Base-by-base conservation (phyloP, 139 green algal species). In the Chlorella sp. region DNA sequence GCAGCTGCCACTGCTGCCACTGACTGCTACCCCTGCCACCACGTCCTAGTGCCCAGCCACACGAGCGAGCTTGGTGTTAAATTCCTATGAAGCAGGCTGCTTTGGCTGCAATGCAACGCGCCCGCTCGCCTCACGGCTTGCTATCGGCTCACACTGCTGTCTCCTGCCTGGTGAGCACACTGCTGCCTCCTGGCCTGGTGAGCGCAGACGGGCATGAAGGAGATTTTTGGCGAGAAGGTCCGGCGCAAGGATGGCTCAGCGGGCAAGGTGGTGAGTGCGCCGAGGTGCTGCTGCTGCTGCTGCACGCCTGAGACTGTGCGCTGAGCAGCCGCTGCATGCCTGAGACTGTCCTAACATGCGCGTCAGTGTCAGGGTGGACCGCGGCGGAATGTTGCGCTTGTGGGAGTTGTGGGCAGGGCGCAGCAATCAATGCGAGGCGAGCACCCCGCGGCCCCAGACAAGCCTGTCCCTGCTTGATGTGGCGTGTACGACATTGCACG, bases 171-270 rank as follows among this genome's bases (percentile, higher is more conserved):
- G n/a, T n/a, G 24, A 6, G 24, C 6, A 29, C 20, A 23, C 60
- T 31, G 63, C 6, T 14, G 63, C 5, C 6, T n/a, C 10, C 63
- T 6, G 5, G 14, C 5, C 4, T 24, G 14, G 29, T 29, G 31
- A 5, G 63, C 5, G 63, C 24, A 69, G 63, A 69, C 31, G 4
- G 60, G 36, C 36, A 72, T 76, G 35, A 55, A 62, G 51, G 24
- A 61, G 29, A n/a, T 61, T 23, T 69, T 69, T 35, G 49, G 55
- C 27, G 55, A 29, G 69, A 55, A 17, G 42, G 10, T 17, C 10
- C 10, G 42, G 55, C 55, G 17, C 55, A 27, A 90, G 64, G 91
- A 97, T 75, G 88, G 87, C 65, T 71, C 62, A 33, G 23, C 20
- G 23, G 82, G 78, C 67, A 86, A 82, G 51, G 31, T 77, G 33